phyloP scores from a whole-genome alignment of 1,284 basidiomycete genomes.

The Pulveroboletus ridleyi region DNA sequence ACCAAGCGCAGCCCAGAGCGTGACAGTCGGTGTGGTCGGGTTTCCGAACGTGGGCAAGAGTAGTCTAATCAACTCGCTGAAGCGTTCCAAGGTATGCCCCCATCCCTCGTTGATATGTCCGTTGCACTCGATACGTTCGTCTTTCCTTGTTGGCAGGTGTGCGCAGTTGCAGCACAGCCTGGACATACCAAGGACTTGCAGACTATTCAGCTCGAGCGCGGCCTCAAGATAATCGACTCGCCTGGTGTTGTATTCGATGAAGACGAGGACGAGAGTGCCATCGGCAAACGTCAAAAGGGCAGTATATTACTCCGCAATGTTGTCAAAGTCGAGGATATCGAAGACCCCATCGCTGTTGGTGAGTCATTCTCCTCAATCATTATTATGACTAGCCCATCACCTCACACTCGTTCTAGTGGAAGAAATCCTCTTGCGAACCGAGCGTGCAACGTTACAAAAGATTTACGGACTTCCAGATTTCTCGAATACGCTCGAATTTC shows the following conservation, averaged over 20 bases:
- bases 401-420: constrained; percentile 61
- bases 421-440: constrained; percentile 81
- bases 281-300: constrained; percentile 60
- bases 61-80: constrained; percentile 94
- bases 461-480: constrained; percentile 87
- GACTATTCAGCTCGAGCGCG: constrained; percentile 92
- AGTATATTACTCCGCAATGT: constrained; percentile 91
- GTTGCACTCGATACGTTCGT: constrained; percentile 43
- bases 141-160: constrained; percentile 58
- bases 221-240: constrained; percentile 92
- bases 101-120: constrained; percentile 25
- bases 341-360: constrained; percentile 92
- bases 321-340: constrained; percentile 90
- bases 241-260: constrained; percentile 96
- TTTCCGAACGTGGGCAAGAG: constrained; percentile 99
- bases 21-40: constrained; percentile 95
- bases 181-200: constrained; percentile 96
- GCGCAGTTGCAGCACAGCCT: constrained; percentile 94
- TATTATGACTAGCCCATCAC: background rate
- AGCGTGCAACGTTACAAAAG: constrained; percentile 72
- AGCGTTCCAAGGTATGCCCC: constrained; percentile 79
- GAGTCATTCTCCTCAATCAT: constrained; percentile 34
- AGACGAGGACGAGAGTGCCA: constrained; percentile 55
- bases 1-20: constrained; percentile 67
- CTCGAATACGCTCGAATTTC: constrained; percentile 80